Evolutionary conservation across 2,329 filamentous ascomycete genomes (phyloP), one percentile per base, ranked within the genome.

Genomic region (Exserohilum turcica): DNA sequence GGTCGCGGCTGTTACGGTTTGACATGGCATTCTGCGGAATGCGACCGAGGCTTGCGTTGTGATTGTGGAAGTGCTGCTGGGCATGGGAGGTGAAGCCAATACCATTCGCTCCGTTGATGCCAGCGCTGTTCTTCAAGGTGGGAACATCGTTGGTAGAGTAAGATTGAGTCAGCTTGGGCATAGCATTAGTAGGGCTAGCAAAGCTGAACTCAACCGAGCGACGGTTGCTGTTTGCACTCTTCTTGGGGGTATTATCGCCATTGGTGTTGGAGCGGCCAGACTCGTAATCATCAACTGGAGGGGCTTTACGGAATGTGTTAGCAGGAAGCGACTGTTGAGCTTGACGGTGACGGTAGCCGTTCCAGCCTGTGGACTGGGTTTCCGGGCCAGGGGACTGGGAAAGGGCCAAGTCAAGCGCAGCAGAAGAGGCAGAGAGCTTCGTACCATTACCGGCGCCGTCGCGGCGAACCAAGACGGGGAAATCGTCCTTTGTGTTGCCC

Each of bases 121-220:
- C 80, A 48, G 83, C 82, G 48, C 83, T 80, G 61, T 82, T 88
- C 82, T 94, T 96, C 68, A 92, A 80, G 6, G 92, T 95, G 4
- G 92, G 90, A 16, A 97, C 82, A 68, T 97, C 92, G 74, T 89
- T 94, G 48, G 91, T 86, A 8, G 94, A 97, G 78, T 90, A 97
- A 0, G 93, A 97, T 38, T 89, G 87, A 75, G 92, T 90, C 52
- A 96, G 76, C 78, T 90, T 91, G 27, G 88, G 89, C 47, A 84
- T 84, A 21, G 84, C 80, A 72, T 88, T 82, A 54, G 58, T 59
- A 76, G 47, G 86, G 86, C 76, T 87, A 80, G 60, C 67, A 43
- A 76, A 74, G 52, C 74, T 75, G 66, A 79, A 76, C 59, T 80
- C 79, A 50, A 80, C 73, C 2, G 79, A 80, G 54, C 77, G 77